phyloP scores from a whole-genome alignment of 2,329 filamentous ascomycete genomes.

The Fusarium sp. region DNA sequence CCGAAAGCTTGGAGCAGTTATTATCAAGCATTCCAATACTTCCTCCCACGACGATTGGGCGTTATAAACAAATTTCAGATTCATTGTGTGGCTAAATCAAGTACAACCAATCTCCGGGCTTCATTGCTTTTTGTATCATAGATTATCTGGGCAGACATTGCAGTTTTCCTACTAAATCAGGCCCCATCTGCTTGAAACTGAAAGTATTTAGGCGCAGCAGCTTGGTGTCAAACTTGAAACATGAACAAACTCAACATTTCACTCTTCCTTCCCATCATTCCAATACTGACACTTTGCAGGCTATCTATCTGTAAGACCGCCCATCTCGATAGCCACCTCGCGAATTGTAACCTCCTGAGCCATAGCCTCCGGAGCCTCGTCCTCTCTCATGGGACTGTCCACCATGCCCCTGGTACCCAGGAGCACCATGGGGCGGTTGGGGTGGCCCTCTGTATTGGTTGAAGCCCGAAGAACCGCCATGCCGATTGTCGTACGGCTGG shows the following conservation, averaged over 20 bases:
- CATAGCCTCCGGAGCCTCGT: constrained; percentile 37
- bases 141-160: neutral
- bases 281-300: neutral
- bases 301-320: constrained; percentile 45
- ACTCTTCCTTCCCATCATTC: neutral
- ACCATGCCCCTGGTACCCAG: constrained; percentile 41
- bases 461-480: constrained; percentile 38
- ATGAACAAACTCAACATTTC: neutral
- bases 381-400: constrained; percentile 33
- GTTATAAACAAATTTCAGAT: neutral
- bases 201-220: neutral
- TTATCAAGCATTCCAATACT: constrained; percentile 1
- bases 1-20: neutral
- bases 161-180: neutral
- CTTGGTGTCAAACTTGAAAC: neutral
- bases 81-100: neutral
- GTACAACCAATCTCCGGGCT: neutral
- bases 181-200: neutral
- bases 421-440: constrained; percentile 26
- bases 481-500: constrained; percentile 29
- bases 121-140: neutral
- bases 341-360: constrained; percentile 32
- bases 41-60: neutral
- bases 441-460: constrained; percentile 39
- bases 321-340: constrained; percentile 40